Conservation (phyloP, 441 rosid genomes). For the Adansonia gregorii region DNA sequence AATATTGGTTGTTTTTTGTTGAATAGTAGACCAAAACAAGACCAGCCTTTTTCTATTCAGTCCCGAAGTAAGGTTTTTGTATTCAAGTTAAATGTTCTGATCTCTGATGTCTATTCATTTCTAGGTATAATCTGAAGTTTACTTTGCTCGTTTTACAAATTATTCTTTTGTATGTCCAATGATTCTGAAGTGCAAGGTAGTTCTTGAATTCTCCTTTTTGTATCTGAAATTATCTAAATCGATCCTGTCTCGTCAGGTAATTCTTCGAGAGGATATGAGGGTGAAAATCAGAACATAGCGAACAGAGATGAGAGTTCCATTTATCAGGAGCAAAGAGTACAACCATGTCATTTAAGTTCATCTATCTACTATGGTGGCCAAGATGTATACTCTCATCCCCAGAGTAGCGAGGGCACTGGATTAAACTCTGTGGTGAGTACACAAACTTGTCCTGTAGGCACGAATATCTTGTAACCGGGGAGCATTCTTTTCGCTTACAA, state of each 20-base stretch:
- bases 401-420: conserved; percentile 46
- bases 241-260: conserved; percentile 34
- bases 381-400: conserved; percentile 65
- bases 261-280: conserved; percentile 33
- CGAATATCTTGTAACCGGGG: neutral
- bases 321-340: conserved; percentile 71
- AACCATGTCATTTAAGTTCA: conserved; percentile 90
- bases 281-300: conserved; percentile 37
- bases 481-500: neutral
- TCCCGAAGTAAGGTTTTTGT: neutral
- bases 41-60: neutral
- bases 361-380: conserved; percentile 96
- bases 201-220: neutral
- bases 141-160: conserved; percentile 1
- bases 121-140: neutral
- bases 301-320: conserved; percentile 43
- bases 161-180: neutral
- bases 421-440: conserved; percentile 53
- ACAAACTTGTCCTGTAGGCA: neutral
- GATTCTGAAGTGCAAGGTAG: neutral
- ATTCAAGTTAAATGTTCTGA: neutral
- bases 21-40: neutral
- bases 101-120: too few relatives aligned
- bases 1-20: neutral
- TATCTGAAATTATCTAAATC: neutral